Evolutionary conservation across 257 asterid species (phyloP), one percentile per base, ranked within the genome.

Genomic region (Leonotis leonurus): DNA sequence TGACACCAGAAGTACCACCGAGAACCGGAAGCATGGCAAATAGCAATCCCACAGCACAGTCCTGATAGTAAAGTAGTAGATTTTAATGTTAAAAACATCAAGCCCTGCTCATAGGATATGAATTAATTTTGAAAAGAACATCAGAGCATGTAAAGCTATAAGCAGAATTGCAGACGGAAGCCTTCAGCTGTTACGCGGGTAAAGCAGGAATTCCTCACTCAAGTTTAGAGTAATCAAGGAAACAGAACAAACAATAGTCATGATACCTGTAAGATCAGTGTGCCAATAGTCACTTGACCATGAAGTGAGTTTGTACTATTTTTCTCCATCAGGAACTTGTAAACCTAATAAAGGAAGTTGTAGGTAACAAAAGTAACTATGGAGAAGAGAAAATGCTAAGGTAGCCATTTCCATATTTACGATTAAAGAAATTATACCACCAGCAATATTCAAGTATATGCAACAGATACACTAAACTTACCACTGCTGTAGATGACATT

Each of bases 401-500:
- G 27, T 13, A 18, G 18, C 11, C 29, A 10, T 20, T 8, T 35
- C 5, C 20, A 18, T 18, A 25, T 35, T 33, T 11, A 36, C 11
- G 36, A 20, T 46, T 3, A 45, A 2, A 14, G 56, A 51, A 21
- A 51, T 2, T 44, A 44, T 56, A 52, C 24, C 16, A 65, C 73
- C 61, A 58, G 41, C 35, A 68, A 43, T 17, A 36, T 25, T 48
- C 44, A 55, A 45, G 35, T 54, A 70, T 75, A 68, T 37, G 40
- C n/a, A n/a, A 40, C 13, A 20, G 40, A 50, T 39, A 57, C 29
- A 16, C 37, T 36, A 40, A 61, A 70, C 70, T 81, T 85, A 93
- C 99, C 95, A 93, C 99, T 37, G 99, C 97, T 14, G 97, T 93
- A 24, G 99, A 93, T 64, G 99, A 93, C 97, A 93, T 93, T 21